A percentile compares a stretch with the other conserved stretches of the same genome.
These are phyloP conservation scores for Nitzschia palea DNA, from an alignment of 108 stramenopile genomes.

Conservation along the genomic window DNA sequence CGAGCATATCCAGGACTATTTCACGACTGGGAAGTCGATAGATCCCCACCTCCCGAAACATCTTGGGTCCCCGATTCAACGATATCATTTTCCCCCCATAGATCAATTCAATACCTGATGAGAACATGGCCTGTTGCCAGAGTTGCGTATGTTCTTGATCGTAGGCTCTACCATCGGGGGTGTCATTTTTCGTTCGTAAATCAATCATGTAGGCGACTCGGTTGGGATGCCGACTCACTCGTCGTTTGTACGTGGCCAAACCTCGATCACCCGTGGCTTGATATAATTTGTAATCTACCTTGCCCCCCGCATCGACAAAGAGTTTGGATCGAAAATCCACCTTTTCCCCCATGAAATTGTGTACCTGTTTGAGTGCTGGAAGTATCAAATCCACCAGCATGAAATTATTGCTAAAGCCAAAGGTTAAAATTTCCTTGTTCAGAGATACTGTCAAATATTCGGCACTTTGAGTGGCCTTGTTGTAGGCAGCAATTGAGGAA, in stretches of 20 bases:
- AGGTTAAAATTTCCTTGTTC: background rate
- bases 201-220: slow-evolving; percentile 8
- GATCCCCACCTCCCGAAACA: slow-evolving; percentile 3
- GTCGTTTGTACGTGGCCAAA: slow-evolving; percentile 11
- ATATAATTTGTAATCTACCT: slow-evolving; percentile 3
- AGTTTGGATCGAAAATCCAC: slow-evolving; percentile 1
- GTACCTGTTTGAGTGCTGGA: slow-evolving; percentile 10
- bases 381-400: slow-evolving; percentile 7
- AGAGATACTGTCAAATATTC: slow-evolving; percentile 1
- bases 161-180: slow-evolving; percentile 7
- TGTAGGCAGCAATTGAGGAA: slow-evolving; percentile 2
- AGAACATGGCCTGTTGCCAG: slow-evolving; percentile 12
- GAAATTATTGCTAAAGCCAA: slow-evolving; percentile 9
- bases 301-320: slow-evolving; percentile 6
- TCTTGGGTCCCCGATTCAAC: slow-evolving; percentile 12
- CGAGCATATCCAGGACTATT: slow-evolving; percentile 8
- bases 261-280: slow-evolving; percentile 21
- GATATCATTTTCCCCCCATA: slow-evolving; percentile 12
- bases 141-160: background rate
- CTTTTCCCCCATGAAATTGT: background rate
- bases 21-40: slow-evolving; percentile 11
- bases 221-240: background rate
- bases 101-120: background rate
- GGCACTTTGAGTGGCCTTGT: slow-evolving; percentile 9
- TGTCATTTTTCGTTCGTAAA: slow-evolving; percentile 5